Base-by-base conservation (phyloP, 345 rosid species). In the Noccaea caerulescens region DNA sequence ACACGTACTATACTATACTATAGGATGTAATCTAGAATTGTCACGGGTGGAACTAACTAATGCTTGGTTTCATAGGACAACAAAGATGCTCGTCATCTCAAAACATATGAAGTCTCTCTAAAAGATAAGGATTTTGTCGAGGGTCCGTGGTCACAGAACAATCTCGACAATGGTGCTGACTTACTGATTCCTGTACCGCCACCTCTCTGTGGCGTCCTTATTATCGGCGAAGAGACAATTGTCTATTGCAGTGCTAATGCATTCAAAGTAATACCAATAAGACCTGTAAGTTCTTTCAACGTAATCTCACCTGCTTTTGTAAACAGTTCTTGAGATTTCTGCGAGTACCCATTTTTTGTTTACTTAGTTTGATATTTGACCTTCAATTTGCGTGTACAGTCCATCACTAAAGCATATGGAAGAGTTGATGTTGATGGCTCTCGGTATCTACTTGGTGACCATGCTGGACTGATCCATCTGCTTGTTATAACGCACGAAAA, bases 351-450 rank as follows among this genome's bases (percentile, higher is more conserved):
- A 14, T 13, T 18, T 50, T 66, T 6, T 73, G 7, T 60, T 37
- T 13, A 51, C 51, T 27, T 72, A 38, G 38, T 69, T 71, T 76
- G 39, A 70, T 73, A 58, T 39, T 34, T 42, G 69, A 27, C 14
- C 51, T 60, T 81, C 73, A 33, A 20, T 55, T 4, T 81, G 60
- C 16, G 7, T 46, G 65, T 77, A 20, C 63, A 91, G 96, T 92
- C 99, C 47, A 92, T 88, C 76, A 94, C 96, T 14, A 92, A 80
- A 84, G 96, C 99, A 58, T 94, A 94, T 69, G 98, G 98, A 75
- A 89, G 98, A 83, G 96, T 94, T 42, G 98, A 92, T 84, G 89
- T 88, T 63, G 98, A 94, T 84, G 99, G 98, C 60, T 94, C 99
- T 55, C 88, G 99, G 77, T 94, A 94, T 82, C 87, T 92, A 71